phyloP scores from a whole-genome alignment of 371 early-diverging fungal species.

The Mucor saturninus region DNA sequence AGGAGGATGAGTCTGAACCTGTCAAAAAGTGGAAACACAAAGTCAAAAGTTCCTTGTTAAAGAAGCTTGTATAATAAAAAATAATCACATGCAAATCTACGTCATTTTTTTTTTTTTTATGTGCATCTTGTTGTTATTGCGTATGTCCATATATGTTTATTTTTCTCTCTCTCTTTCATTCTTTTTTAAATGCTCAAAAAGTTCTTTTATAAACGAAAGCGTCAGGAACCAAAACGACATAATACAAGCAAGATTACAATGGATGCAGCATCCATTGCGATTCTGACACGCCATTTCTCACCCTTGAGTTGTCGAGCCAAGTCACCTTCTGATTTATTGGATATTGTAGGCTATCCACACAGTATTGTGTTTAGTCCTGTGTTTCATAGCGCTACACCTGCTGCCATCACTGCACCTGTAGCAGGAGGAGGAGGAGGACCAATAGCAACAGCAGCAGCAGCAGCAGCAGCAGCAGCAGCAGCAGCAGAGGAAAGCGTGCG shows the following conservation, averaged over 20 bases:
- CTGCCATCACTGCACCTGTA: too few species aligned
- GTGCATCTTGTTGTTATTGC: not conserved
- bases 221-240: conserved; percentile 15
- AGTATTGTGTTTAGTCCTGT: conserved; percentile 10
- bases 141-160: not conserved
- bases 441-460: not conserved
- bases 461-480: too few species aligned
- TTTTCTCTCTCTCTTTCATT: not conserved
- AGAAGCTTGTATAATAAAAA: conserved; percentile 11
- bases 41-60: conserved; percentile 13
- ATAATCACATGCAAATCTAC: not conserved
- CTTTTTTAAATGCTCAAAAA: not conserved
- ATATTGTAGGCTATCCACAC: conserved; percentile 31
- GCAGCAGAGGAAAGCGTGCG: too few species aligned
- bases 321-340: conserved; percentile 36
- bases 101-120: not conserved
- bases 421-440: not conserved
- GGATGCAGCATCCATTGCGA: conserved; percentile 25
- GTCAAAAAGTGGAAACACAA: conserved; percentile 20
- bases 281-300: conserved; percentile 28
- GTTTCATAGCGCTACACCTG: not conserved
- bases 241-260: conserved; percentile 13
- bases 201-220: conserved; percentile 17
- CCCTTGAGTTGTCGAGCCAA: conserved; percentile 28
- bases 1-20: not conserved